Base-by-base conservation (phyloP, 495 filamentous ascomycete species). In the Penicillium arizonense region DNA sequence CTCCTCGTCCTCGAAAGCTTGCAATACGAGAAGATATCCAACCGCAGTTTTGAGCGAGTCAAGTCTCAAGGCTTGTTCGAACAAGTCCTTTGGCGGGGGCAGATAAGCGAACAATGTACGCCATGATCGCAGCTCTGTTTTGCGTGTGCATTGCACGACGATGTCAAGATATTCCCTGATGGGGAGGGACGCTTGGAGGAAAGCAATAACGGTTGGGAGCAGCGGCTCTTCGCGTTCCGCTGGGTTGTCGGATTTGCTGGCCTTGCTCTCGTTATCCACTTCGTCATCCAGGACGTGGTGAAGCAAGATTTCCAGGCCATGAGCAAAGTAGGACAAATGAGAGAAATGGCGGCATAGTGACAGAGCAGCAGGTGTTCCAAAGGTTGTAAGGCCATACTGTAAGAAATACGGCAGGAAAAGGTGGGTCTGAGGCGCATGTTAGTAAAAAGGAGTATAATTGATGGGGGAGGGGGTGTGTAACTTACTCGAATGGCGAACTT, bases 61-160 rank as follows among this genome's bases (percentile, higher is more conserved):
- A 16, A 87, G 82, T 54, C 85, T 82, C 18, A 99, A 76, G 1
- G 90, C 89, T 68, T 95, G 88, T 68, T 97, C 94, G 47, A 97
- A 99, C 1, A 97, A 80, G 51, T 90, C 87, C 54, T 90, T 86
- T 6, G 94, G 90, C 3, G 91, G 87, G 3, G 95, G 94, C 2
- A 97, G 80, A 59, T 95, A 87, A 9, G 85, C 81, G 67, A 97
- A 97, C 3, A 99, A 79, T 1, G 95, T 96, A 24, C 87, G 86
- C 95, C 95, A 99, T 18, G 88, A 95, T 24, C 92, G 85, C 6
- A 96, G 84, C 59, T 99, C 95, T 0, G 95, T 99, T 71, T 99
- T 97, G 18, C 95, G 87, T 0, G 94, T 96, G 69, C 95, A 99
- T 73, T 96, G 93, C 1, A 99, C 91, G 5, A 99, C 85, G 50